Conservation (phyloP, 2,329 filamentous ascomycete species). For the Zymoseptoria ardabiliae region DNA sequence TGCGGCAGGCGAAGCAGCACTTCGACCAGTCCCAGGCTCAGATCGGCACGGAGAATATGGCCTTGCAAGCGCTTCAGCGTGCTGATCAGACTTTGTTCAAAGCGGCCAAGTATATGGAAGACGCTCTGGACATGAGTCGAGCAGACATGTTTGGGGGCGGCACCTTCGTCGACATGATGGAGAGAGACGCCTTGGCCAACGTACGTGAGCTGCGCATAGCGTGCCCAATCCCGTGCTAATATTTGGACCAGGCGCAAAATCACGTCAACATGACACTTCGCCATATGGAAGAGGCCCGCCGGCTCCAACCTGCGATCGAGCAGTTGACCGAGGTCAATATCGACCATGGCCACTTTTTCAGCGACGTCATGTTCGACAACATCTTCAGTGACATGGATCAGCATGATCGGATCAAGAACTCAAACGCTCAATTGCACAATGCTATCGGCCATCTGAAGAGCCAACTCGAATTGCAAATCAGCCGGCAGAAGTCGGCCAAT, state of each 20-base stretch:
- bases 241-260: slow-evolving; percentile 33
- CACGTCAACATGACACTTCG: slow-evolving; percentile 24
- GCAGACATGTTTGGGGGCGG: slow-evolving; percentile 47
- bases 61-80: slow-evolving; percentile 27
- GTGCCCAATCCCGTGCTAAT: background rate
- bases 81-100: slow-evolving; percentile 33
- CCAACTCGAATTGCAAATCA: slow-evolving; percentile 16
- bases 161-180: slow-evolving; percentile 45
- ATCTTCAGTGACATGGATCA: slow-evolving; percentile 26
- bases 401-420: slow-evolving; percentile 23
- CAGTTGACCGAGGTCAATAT: slow-evolving; percentile 18
- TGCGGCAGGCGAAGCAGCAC: slow-evolving; percentile 29
- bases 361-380: slow-evolving; percentile 27
- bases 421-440: slow-evolving; percentile 16
- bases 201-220: background rate
- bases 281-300: slow-evolving; percentile 19
- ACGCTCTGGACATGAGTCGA: slow-evolving; percentile 37
- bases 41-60: slow-evolving; percentile 38
- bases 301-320: slow-evolving; percentile 19
- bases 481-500: slow-evolving; percentile 11
- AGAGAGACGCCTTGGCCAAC: slow-evolving; percentile 44
- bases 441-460: slow-evolving; percentile 17
- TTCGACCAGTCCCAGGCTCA: slow-evolving; percentile 34
- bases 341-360: slow-evolving; percentile 24
- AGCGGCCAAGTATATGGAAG: slow-evolving; percentile 35